Conservation (phyloP, 805 yeast genomes). For the Hyphopichia homilentoma region DNA sequence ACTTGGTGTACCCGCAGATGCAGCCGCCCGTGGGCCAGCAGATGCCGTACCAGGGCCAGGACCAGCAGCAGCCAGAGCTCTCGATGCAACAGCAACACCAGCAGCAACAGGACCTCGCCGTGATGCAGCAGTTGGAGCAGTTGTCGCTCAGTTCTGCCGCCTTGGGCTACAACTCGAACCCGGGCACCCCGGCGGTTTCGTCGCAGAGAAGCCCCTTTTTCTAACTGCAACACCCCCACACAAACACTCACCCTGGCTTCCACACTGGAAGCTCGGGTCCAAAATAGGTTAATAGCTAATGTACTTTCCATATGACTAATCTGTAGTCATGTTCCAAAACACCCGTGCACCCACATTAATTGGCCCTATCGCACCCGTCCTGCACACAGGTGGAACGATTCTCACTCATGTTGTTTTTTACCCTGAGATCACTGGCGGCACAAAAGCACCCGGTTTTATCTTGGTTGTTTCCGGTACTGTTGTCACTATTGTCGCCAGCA, state of each 20-base stretch:
- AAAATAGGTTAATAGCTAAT: conserved; percentile 1
- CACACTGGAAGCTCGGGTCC: too few species aligned
- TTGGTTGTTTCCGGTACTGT: too few species aligned
- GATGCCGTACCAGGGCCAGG: conserved; percentile 4
- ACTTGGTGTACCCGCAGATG: conserved; percentile 4
- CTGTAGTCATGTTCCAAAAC: too few species aligned
- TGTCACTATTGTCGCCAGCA: too few species aligned
- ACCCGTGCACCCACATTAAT: too few species aligned
- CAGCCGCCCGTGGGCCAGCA: conserved; percentile 12
- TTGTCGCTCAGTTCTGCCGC: conserved; percentile 45
- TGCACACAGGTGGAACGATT: too few species aligned
- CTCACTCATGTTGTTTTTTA: too few species aligned
- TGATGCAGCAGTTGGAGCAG: conserved; percentile 46
- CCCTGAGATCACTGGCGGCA: too few species aligned
- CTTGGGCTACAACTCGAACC: conserved; percentile 42
- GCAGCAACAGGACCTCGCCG: conserved; percentile 26
- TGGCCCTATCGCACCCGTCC: too few species aligned
- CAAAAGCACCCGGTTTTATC: too few species aligned
- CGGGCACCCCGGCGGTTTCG: conserved; percentile 34
- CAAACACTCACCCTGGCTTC: too few species aligned
- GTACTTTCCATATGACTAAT: not conserved
- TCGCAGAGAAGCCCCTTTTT: conserved; percentile 22
- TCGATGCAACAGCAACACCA: conserved; percentile 6
- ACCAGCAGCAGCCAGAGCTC: conserved; percentile 5
- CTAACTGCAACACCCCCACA: conserved; percentile 5